A percentile compares a stretch with the other conserved stretches of the same genome.
phyloP scores from a whole-genome alignment of 441 rosid species.

The Gossypium schwendimanii region DNA sequence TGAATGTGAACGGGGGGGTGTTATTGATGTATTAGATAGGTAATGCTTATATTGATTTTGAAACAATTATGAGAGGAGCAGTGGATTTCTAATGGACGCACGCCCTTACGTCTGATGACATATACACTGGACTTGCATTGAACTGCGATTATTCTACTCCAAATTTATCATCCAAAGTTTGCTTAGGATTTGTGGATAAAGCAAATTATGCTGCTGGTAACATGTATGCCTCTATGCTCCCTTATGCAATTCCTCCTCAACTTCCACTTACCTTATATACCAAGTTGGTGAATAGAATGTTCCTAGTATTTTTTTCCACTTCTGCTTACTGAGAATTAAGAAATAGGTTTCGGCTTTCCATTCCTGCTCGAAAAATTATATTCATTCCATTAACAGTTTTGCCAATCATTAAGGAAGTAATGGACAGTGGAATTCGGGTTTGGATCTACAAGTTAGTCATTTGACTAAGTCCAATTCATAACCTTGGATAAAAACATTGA shows the following conservation, averaged over 20 bases:
- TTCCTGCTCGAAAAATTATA: conserved; percentile 22
- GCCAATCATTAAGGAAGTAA: conserved; percentile 25
- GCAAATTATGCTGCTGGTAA: conserved; percentile 18
- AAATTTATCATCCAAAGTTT: conserved; percentile 7
- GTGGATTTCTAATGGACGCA: conserved; percentile 25
- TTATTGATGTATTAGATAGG: conserved; percentile 21
- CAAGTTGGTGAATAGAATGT: not conserved
- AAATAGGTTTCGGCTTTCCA: conserved; percentile 18
- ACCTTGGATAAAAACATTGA: not conserved
- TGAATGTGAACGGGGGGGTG: not conserved
- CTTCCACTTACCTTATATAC: not conserved
- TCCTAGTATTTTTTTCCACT: not conserved
- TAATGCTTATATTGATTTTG: conserved; percentile 23
- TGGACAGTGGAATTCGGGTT: conserved; percentile 16
- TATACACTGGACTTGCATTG: conserved; percentile 17
- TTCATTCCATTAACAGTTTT: conserved; percentile 15
- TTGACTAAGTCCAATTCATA: not conserved
- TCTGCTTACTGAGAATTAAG: not conserved
- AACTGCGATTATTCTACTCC: conserved; percentile 18
- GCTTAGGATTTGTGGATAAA: conserved; percentile 4
- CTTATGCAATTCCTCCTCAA: conserved; percentile 18
- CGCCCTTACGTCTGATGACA: conserved; percentile 30
- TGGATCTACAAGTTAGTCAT: conserved; percentile 19
- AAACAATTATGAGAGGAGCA: conserved; percentile 13
- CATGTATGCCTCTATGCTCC: conserved; percentile 24